phyloP scores from a whole-genome alignment of 768 basidiomycete species.

The Pisolithus orientalis region DNA sequence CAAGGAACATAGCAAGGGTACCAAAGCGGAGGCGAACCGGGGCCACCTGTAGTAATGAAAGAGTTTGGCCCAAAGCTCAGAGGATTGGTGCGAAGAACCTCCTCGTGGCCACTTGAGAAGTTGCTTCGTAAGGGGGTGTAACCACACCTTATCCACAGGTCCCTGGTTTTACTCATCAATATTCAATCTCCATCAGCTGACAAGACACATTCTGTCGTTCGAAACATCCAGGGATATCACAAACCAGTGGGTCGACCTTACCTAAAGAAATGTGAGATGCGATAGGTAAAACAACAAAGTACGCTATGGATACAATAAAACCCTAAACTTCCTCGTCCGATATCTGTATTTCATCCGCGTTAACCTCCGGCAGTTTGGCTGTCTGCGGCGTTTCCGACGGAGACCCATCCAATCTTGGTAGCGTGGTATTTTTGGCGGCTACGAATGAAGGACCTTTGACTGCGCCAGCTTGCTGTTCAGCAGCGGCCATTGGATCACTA shows the following conservation, averaged over 20 bases:
- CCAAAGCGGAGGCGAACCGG: too few relatives aligned
- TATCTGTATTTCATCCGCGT: constrained; percentile 84
- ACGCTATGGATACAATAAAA: constrained; percentile 7
- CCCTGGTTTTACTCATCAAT: constrained; percentile 49
- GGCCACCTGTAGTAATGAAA: too few relatives aligned
- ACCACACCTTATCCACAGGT: constrained; percentile 60
- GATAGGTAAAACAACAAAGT: constrained; percentile 17
- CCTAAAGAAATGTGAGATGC: constrained; percentile 64
- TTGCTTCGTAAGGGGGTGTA: constrained; percentile 41
- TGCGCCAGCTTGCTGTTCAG: constrained; percentile 57
- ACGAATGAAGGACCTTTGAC: constrained; percentile 69
- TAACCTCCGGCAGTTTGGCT: constrained; percentile 30
- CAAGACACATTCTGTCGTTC: constrained; percentile 63
- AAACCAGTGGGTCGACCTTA: constrained; percentile 58
- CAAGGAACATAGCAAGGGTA: too few relatives aligned
- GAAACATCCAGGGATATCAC: constrained; percentile 60
- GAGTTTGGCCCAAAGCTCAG: too few relatives aligned
- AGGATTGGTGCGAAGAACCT: too few relatives aligned
- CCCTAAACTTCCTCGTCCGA: constrained; percentile 73
- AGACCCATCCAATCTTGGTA: constrained; percentile 31
- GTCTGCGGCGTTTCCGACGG: constrained; percentile 27
- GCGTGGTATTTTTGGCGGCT: constrained; percentile 56
- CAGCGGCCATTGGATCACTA: constrained; percentile 84
- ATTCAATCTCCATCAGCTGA: constrained; percentile 45
- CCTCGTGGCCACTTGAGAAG: too few relatives aligned